phyloP scores from a whole-genome alignment of 129 eudicot species.

The Kitagawia praeruptora region DNA sequence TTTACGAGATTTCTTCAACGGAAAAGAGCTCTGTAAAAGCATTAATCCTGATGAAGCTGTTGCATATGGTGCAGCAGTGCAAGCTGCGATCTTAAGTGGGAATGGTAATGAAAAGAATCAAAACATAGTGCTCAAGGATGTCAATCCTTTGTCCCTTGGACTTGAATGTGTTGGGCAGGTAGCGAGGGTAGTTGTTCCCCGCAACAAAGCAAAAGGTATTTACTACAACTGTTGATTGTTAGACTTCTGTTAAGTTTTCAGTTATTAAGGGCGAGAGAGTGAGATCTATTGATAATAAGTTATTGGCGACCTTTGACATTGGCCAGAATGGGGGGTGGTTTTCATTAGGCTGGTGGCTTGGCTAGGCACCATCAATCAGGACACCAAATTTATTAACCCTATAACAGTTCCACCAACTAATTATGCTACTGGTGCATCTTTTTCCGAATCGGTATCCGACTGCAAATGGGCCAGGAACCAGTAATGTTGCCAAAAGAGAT shows the following conservation, averaged over 20 bases:
- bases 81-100: no score
- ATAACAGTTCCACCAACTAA: no score
- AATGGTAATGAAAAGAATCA: not conserved
- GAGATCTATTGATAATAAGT: not conserved
- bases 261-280: conserved; percentile 3
- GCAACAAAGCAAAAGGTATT: not conserved
- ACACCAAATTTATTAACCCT: not conserved
- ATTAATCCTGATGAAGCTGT: no score
- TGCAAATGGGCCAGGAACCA: no score
- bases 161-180: not conserved
- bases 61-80: no score
- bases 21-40: no score
- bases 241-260: not conserved
- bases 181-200: not conserved
- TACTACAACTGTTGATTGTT: not conserved
- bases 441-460: no score
- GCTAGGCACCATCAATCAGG: not conserved
- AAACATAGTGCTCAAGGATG: not conserved
- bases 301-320: not conserved
- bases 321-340: not conserved
- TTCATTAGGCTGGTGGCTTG: not conserved
- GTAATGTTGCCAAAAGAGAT: no score
- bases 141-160: not conserved
- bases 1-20: no score
- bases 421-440: no score